Evolutionary conservation across 495 filamentous ascomycete genomes (phyloP).

Genomic region (Aspergillus panamensis): DNA sequence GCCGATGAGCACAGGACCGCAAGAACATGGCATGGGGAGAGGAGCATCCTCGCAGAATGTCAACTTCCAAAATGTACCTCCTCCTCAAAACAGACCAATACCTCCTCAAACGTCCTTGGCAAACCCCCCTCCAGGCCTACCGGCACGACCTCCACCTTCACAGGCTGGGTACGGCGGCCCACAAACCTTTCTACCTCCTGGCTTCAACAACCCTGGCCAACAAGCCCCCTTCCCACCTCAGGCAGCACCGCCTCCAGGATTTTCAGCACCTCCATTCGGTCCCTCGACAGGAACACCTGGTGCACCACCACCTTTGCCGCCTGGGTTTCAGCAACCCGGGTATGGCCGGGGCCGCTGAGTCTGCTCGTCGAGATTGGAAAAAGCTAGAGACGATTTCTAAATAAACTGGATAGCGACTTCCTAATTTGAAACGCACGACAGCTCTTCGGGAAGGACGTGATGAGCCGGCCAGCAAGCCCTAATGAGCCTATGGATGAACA

Average conservation of each 20-base stretch:
- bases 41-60: constrained; percentile 33
- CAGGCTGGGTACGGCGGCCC: constrained; percentile 76
- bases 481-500: neutral
- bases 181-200: constrained; percentile 60
- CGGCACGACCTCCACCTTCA: constrained; percentile 73
- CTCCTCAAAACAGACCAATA: constrained; percentile 39
- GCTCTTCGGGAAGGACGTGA: neutral
- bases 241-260: constrained; percentile 52
- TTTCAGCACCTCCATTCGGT: constrained; percentile 53
- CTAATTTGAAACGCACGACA: neutral
- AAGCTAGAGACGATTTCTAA: neutral
- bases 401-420: neutral
- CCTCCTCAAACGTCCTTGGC: constrained; percentile 46
- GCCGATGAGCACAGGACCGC: constrained; percentile 35
- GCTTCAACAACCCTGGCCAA: constrained; percentile 47
- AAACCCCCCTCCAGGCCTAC: constrained; percentile 72
- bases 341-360: constrained; percentile 45
- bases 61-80: constrained; percentile 37
- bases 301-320: constrained; percentile 42
- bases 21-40: constrained; percentile 36
- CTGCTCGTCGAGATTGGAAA: neutral
- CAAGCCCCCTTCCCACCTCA: constrained; percentile 38
- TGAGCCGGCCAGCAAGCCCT: neutral
- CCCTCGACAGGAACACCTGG: constrained; percentile 34
- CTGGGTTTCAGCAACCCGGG: constrained; percentile 49